A percentile compares a stretch with the other conserved stretches of the same genome.
These are phyloP conservation scores for Aschersonia sp. DNA, from an alignment of 2,329 filamentous ascomycete genomes.

Conservation along the genomic window DNA sequence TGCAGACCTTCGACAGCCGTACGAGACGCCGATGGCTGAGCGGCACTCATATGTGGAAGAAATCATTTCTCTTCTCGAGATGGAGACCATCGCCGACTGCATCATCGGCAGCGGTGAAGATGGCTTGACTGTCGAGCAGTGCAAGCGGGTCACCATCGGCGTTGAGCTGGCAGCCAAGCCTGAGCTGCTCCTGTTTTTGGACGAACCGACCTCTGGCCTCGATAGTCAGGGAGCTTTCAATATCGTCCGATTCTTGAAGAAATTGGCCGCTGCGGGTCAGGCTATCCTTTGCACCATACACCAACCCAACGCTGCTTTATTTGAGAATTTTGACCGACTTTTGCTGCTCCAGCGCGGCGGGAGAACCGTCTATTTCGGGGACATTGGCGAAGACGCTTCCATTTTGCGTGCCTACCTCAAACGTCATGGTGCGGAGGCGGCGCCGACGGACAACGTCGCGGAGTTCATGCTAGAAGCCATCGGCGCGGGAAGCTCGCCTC, in stretches of 20 bases:
- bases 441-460: slow-evolving; percentile 41
- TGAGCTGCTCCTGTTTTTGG: slow-evolving; percentile 60
- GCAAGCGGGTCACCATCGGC: slow-evolving; percentile 75
- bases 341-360: slow-evolving; percentile 67
- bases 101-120: slow-evolving; percentile 48
- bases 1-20: slow-evolving; percentile 43
- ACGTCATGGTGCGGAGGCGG: slow-evolving; percentile 43
- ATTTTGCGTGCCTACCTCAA: slow-evolving; percentile 51
- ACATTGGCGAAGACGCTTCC: slow-evolving; percentile 62
- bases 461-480: slow-evolving; percentile 83
- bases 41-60: slow-evolving; percentile 47
- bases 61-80: slow-evolving; percentile 42
- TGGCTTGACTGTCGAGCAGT: slow-evolving; percentile 52
- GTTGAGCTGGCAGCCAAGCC: slow-evolving; percentile 80
- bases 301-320: slow-evolving; percentile 73
- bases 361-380: slow-evolving; percentile 72
- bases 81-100: slow-evolving; percentile 43
- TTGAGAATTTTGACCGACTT: slow-evolving; percentile 77
- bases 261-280: slow-evolving; percentile 65
- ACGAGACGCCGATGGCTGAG: slow-evolving; percentile 35
- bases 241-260: slow-evolving; percentile 64
- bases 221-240: slow-evolving; percentile 52
- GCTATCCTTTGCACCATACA: slow-evolving; percentile 87
- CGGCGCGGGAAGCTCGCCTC: slow-evolving; percentile 57
- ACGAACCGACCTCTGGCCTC: slow-evolving; percentile 65